These are phyloP conservation scores for Teratosphaeria zuluensis DNA, from an alignment of 2,329 filamentous ascomycete genomes.

Conservation along the genomic window DNA sequence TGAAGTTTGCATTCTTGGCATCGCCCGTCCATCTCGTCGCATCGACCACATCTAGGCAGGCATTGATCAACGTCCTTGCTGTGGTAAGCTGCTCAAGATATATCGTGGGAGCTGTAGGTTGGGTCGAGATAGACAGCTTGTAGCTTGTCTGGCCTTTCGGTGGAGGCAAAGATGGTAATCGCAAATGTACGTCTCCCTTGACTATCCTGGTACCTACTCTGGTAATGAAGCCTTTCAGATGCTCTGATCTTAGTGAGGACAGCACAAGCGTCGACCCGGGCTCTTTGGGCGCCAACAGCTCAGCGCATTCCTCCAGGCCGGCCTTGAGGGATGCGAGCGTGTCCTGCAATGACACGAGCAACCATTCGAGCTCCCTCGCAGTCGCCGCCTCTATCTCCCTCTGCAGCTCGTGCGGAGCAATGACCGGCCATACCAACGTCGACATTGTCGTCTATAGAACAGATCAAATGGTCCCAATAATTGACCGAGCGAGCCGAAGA, in stretches of 20 bases:
- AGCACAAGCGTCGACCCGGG: slow-evolving; percentile 82
- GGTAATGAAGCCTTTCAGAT: slow-evolving; percentile 85
- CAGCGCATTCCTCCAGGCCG: slow-evolving; percentile 80
- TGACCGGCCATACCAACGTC: slow-evolving; percentile 51
- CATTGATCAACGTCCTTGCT: slow-evolving; percentile 68
- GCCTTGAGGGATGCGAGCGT: slow-evolving; percentile 53
- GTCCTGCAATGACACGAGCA: slow-evolving; percentile 50
- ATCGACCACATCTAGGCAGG: slow-evolving; percentile 72
- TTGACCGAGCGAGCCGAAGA: neutral
- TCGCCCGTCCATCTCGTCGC: slow-evolving; percentile 66
- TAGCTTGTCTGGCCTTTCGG: slow-evolving; percentile 42
- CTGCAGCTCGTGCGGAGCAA: slow-evolving; percentile 41
- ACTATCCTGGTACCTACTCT: slow-evolving; percentile 83
- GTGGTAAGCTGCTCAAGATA: slow-evolving; percentile 60
- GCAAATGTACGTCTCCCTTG: slow-evolving; percentile 74
- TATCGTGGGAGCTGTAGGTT: slow-evolving; percentile 47
- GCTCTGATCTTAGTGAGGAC: slow-evolving; percentile 76
- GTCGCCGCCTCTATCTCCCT: slow-evolving; percentile 45
- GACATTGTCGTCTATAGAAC: slow-evolving; percentile 37
- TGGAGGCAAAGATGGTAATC: slow-evolving; percentile 57
- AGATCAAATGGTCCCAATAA: no score
- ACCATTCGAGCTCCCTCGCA: slow-evolving; percentile 54
- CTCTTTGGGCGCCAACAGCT: slow-evolving; percentile 73
- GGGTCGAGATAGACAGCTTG: slow-evolving; percentile 43
- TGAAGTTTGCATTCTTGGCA: slow-evolving; percentile 47